phyloP scores from a whole-genome alignment of 371 early-diverging fungal genomes.

The Circinella minor region DNA sequence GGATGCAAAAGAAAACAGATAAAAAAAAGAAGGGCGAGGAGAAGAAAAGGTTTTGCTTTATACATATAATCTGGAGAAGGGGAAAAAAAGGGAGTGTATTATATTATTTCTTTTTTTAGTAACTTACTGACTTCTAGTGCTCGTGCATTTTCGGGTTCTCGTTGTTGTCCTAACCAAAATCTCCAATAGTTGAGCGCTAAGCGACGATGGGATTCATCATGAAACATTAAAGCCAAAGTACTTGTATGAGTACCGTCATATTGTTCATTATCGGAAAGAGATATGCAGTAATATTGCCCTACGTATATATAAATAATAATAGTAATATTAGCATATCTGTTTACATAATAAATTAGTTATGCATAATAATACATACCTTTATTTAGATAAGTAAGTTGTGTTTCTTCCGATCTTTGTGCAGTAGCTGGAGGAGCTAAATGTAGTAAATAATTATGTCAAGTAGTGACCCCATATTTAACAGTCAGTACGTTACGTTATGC shows the following conservation, averaged over 20 bases:
- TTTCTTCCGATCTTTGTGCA: conserved; percentile 55
- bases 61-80: too few relatives aligned
- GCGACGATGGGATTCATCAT: conserved; percentile 72
- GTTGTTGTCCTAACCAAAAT: conserved; percentile 80
- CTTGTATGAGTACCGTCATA: conserved; percentile 59
- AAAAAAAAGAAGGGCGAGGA: too few relatives aligned
- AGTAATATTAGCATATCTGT: not conserved
- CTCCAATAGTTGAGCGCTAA: conserved; percentile 75
- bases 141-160: conserved; percentile 46
- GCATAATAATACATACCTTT: conserved; percentile 35
- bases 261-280: conserved; percentile 6
- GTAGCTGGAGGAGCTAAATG: conserved; percentile 48
- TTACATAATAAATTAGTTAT: not conserved
- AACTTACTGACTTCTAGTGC: conserved; percentile 54
- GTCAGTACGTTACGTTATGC: too few relatives aligned
- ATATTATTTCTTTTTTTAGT: not conserved
- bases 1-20: too few relatives aligned
- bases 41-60: too few relatives aligned
- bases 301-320: not conserved
- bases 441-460: conserved; percentile 1
- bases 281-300: conserved; percentile 26
- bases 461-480: not conserved
- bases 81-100: too few relatives aligned
- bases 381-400: conserved; percentile 60
- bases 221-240: conserved; percentile 70